phyloP scores from a whole-genome alignment of 2,329 filamentous ascomycete species.

The Fonsecaea nubica region DNA sequence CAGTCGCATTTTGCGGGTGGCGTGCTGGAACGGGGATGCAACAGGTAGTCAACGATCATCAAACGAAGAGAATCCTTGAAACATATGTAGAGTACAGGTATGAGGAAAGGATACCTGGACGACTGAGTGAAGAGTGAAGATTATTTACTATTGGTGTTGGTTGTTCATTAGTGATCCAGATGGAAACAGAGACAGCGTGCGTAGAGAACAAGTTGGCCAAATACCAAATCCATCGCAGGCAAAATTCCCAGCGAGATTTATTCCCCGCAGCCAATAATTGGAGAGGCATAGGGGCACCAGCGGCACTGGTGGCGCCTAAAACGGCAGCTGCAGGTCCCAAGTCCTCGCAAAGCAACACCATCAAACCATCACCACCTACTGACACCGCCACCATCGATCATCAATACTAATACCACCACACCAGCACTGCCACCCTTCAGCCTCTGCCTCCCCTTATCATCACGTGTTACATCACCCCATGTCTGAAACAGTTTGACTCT shows the following conservation, averaged over 20 bases:
- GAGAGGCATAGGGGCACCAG: too few relatives aligned
- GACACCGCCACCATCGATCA: background rate
- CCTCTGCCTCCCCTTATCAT: background rate
- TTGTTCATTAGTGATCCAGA: slow-evolving; percentile 3
- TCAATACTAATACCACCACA: background rate
- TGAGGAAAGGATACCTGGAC: background rate
- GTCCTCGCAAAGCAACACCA: background rate
- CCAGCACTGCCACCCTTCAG: background rate
- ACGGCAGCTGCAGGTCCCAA: background rate
- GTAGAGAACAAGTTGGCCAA: slow-evolving; percentile 1
- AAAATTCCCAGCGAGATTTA: background rate
- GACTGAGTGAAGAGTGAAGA: background rate
- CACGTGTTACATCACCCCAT: background rate
- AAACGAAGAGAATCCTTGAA: background rate
- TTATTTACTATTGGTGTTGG: slow-evolving; percentile 4
- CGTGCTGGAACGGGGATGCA: background rate
- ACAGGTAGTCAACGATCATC: background rate
- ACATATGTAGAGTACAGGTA: slow-evolving; percentile 5
- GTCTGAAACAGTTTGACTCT: background rate
- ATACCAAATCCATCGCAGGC: background rate
- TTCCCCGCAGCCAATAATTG: background rate
- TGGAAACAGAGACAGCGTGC: background rate
- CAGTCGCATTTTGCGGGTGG: slow-evolving; percentile 26
- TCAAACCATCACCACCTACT: background rate
- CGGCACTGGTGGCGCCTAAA: background rate